These are phyloP conservation scores for Pestalotiopsis fici DNA, from an alignment of 2,329 filamentous ascomycete genomes.

Conservation along the genomic window DNA sequence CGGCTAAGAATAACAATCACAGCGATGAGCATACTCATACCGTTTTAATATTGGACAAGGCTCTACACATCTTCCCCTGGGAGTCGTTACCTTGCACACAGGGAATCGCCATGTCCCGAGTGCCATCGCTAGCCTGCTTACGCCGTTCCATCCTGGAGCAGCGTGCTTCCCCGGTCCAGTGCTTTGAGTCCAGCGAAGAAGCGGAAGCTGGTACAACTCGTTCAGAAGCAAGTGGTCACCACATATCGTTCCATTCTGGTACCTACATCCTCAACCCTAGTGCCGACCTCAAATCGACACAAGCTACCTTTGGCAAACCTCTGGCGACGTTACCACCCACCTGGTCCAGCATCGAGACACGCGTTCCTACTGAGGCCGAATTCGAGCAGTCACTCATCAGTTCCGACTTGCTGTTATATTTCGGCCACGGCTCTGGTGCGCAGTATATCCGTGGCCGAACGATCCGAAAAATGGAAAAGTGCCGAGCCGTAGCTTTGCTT, in stretches of 20 bases:
- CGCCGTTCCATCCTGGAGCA: slow-evolving; percentile 71
- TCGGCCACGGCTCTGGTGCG: slow-evolving; percentile 91
- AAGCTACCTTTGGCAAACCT: slow-evolving; percentile 69
- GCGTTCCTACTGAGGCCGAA: slow-evolving; percentile 73
- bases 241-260: slow-evolving; percentile 56
- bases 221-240: slow-evolving; percentile 46
- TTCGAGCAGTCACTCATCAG: slow-evolving; percentile 68
- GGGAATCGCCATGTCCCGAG: slow-evolving; percentile 76
- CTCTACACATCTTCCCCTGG: slow-evolving; percentile 91
- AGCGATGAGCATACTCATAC: slow-evolving; percentile 63
- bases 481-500: slow-evolving; percentile 76
- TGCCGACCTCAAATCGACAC: slow-evolving; percentile 79
- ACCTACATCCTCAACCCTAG: slow-evolving; percentile 90
- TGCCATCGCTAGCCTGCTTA: slow-evolving; percentile 84
- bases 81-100: slow-evolving; percentile 89
- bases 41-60: slow-evolving; percentile 88
- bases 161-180: slow-evolving; percentile 16
- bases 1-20: slow-evolving; percentile 38
- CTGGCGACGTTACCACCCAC: slow-evolving; percentile 66
- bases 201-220: slow-evolving; percentile 23
- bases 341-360: slow-evolving; percentile 72
- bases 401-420: slow-evolving; percentile 82
- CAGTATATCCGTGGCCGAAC: slow-evolving; percentile 90
- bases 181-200: slow-evolving; percentile 19
- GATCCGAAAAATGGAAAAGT: slow-evolving; percentile 75